Base-by-base conservation (phyloP, 306 rosid genomes). In the Vachellia collinsii region DNA sequence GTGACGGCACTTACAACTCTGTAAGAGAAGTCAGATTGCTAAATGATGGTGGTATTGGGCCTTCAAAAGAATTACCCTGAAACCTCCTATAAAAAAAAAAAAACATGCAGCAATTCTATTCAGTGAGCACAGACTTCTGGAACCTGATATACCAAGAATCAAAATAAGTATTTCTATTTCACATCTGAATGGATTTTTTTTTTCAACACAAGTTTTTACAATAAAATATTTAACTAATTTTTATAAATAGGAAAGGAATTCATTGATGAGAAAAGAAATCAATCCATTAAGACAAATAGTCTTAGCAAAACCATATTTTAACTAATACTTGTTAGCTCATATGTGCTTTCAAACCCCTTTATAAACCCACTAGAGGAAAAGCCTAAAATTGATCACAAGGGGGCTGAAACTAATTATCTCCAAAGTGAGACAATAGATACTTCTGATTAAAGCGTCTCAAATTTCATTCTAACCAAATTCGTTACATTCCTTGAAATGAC, bases 1-100 rank as follows among this genome's bases (percentile, higher is more conserved):
- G 70, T 11, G 76, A 83, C 36, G 9, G 14, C 29, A 88, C 97
- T 91, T 83, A 94, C 98, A 92, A 51, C 53, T 91, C 90, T 47
- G 73, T 46, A 50, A 94, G 64, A 80, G 93, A 87, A 74, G 90
- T 90, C 88, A 94, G 84, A 81, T 85, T 91, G 61, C 91, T 89
- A 78, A 94, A 84, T 13, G 94, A 77, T 0, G 85, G 70, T 42
- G 98, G 97, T 85, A 92, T 87, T 25, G 90, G 84, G 56, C 97
- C 91, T 80, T 83, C 78, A 29, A 94, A 92, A 73, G 93, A 86
- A 88, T 94, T 94, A 16, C 98, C 98, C 79, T 94, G 89, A 83
- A 94, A 71, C 84, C 91, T 90, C 97, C 98, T 94, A 39, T 29
- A 0, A 29, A 25, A 76, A 67, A 73, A 56, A 50, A 81, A 29